phyloP scores from a whole-genome alignment of 257 asterid genomes.

The Penstemon davidsonii region DNA sequence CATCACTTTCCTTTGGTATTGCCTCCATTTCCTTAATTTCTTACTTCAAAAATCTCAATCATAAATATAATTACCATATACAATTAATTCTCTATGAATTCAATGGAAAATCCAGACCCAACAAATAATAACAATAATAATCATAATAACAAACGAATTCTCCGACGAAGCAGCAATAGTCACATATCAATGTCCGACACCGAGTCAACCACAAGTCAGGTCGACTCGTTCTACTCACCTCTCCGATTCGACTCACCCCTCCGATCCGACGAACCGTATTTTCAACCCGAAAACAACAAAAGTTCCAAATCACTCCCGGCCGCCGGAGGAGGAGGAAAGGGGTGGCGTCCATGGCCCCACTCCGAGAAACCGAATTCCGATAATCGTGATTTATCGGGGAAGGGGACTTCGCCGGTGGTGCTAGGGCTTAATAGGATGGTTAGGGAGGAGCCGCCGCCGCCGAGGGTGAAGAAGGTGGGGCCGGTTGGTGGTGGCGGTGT shows the following conservation, averaged over 20 bases:
- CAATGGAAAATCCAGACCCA: conserved; percentile 41
- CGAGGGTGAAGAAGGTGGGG: conserved; percentile 44
- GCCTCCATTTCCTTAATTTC: no score
- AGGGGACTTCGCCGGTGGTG: conserved; percentile 29
- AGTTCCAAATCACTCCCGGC: conserved; percentile 34
- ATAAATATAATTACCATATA: no score
- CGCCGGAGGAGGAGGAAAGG: conserved; percentile 7
- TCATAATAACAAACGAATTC: conserved; percentile 26
- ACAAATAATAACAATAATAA: conserved; percentile 28
- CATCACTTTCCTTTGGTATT: no score
- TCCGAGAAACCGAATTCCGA: conserved; percentile 48
- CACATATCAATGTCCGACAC: conserved; percentile 75
- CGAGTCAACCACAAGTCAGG: conserved; percentile 70
- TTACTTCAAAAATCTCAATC: no score
- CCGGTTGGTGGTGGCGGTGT: conserved; percentile 33
- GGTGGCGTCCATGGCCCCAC: conserved; percentile 37
- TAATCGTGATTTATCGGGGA: conserved; percentile 39
- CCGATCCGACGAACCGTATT: conserved; percentile 55
- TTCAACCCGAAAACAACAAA: conserved; percentile 34
- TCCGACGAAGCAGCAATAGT: conserved; percentile 43
- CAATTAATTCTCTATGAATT: not conserved
- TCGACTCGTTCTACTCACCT: conserved; percentile 83
- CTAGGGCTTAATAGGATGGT: conserved; percentile 42
- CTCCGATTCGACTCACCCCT: conserved; percentile 68
- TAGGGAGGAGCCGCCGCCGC: conserved; percentile 44